phyloP scores from a whole-genome alignment of 306 rosid species.

The Cyclanthera cordifolia region DNA sequence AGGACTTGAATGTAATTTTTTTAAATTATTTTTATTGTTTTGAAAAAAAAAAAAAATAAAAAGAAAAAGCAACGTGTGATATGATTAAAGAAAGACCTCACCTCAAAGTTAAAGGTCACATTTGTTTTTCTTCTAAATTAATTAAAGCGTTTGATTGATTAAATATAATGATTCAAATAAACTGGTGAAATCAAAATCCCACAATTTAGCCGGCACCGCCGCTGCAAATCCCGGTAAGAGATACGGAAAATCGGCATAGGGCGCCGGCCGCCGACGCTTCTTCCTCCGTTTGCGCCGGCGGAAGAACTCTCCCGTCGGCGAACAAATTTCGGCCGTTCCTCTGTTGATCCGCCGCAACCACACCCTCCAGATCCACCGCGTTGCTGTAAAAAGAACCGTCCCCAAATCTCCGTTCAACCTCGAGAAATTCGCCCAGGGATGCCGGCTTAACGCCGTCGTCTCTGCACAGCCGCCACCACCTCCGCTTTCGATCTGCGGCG shows the following conservation, averaged over 20 bases:
- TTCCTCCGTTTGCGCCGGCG: slow-evolving; percentile 45
- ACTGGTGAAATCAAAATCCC: slow-evolving; percentile 9
- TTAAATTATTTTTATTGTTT: too few relatives aligned
- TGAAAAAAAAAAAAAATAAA: background rate
- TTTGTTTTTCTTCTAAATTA: background rate
- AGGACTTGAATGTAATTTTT: background rate
- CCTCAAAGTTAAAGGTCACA: background rate
- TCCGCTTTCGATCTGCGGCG: slow-evolving; percentile 44
- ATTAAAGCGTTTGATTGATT: slow-evolving; percentile 5
- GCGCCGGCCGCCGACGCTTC: slow-evolving; percentile 27
- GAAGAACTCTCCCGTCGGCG: slow-evolving; percentile 78
- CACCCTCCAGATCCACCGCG: slow-evolving; percentile 78
- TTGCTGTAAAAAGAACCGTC: slow-evolving; percentile 69
- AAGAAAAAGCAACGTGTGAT: background rate
- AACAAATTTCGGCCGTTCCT: slow-evolving; percentile 46
- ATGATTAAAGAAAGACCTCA: slow-evolving; percentile 4
- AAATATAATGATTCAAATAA: background rate
- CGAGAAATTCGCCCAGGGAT: slow-evolving; percentile 78
- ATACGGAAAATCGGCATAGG: slow-evolving; percentile 57
- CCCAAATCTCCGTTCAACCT: slow-evolving; percentile 78
- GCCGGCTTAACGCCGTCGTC: slow-evolving; percentile 63
- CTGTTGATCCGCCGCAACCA: slow-evolving; percentile 30
- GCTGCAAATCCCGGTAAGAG: slow-evolving; percentile 68
- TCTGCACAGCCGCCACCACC: slow-evolving; percentile 86
- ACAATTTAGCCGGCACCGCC: slow-evolving; percentile 40